phyloP scores from a whole-genome alignment of 1,139 yeast genomes.

The Yamadazyma buinensis region DNA sequence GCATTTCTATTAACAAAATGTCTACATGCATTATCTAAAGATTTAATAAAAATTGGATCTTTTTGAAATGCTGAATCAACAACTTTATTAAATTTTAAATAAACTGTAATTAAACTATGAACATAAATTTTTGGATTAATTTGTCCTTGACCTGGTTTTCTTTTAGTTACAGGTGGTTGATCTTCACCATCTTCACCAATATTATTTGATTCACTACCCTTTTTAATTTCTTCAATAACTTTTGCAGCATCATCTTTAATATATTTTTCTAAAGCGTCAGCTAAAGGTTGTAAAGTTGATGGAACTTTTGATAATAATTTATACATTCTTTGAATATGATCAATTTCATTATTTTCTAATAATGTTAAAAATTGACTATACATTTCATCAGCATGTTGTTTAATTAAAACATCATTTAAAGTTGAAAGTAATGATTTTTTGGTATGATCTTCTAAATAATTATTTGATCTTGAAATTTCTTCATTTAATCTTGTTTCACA shows the following conservation, averaged over 20 bases:
- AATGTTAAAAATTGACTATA: constrained; percentile 72
- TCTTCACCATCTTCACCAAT: constrained; percentile 17
- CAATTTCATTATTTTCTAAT: constrained; percentile 71
- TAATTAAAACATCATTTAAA: constrained; percentile 72
- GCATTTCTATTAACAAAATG: constrained; percentile 78
- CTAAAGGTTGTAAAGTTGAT: constrained; percentile 71
- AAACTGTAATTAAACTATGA: constrained; percentile 68
- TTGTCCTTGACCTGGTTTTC: constrained; percentile 17
- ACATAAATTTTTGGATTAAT: constrained; percentile 80
- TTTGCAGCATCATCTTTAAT: constrained; percentile 70
- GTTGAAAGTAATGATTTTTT: constrained; percentile 72
- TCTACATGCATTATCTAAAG: constrained; percentile 87
- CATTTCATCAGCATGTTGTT: constrained; percentile 72
- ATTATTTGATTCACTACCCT: constrained; percentile 29
- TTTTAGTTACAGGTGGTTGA: constrained; percentile 17
- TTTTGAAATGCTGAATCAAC: constrained; percentile 69
- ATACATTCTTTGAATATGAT: constrained; percentile 79
- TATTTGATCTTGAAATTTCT: constrained; percentile 73
- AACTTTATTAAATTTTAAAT: constrained; percentile 62
- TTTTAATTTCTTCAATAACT: constrained; percentile 63
- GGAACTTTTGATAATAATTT: constrained; percentile 71
- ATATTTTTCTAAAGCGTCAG: constrained; percentile 67
- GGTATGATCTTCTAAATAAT: constrained; percentile 84
- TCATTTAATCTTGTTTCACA: constrained; percentile 80
- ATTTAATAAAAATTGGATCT: constrained; percentile 77